A percentile compares a stretch with the other conserved stretches of the same genome.
phyloP scores from a whole-genome alignment of 306 rosid genomes.

The Senna tora region DNA sequence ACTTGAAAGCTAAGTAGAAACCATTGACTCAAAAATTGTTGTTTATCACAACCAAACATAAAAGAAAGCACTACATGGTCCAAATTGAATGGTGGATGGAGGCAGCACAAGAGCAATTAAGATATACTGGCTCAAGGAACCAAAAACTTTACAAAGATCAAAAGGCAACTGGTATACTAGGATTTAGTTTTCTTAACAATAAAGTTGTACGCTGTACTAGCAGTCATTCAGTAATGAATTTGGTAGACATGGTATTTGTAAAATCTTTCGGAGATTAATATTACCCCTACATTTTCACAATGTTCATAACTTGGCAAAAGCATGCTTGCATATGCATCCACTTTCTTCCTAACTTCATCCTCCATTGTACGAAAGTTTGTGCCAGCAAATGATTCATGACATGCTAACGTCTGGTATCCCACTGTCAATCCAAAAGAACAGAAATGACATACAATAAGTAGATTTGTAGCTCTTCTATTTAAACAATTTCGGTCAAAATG shows the following conservation, averaged over 20 bases:
- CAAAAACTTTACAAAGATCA: neutral
- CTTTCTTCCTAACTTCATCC: conserved; percentile 75
- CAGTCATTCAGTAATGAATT: neutral
- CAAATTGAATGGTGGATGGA: neutral
- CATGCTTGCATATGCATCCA: conserved; percentile 60
- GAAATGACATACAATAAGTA: neutral
- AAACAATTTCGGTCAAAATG: neutral
- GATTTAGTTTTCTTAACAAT: neutral
- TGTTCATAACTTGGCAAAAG: conserved; percentile 56
- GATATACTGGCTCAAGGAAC: neutral
- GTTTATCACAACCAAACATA: neutral
- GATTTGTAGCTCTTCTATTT: neutral
- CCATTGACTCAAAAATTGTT: neutral
- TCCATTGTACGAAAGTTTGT: conserved; percentile 65
- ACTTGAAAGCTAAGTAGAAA: conserved; percentile 3
- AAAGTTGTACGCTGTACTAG: neutral
- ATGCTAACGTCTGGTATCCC: conserved; percentile 69
- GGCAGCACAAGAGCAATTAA: neutral
- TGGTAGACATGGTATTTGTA: neutral
- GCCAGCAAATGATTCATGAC: conserved; percentile 56
- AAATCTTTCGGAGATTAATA: conserved; percentile 19
- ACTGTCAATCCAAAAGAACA: conserved; percentile 48
- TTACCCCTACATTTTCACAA: conserved; percentile 64
- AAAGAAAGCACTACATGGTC: neutral
- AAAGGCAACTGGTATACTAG: neutral